Percentiles rank a stretch among this genome's conserved stretches.
These are phyloP conservation scores for Alternaria novae-zelandiae DNA, from an alignment of 2,329 filamentous ascomycete genomes.

Conservation along the genomic window DNA sequence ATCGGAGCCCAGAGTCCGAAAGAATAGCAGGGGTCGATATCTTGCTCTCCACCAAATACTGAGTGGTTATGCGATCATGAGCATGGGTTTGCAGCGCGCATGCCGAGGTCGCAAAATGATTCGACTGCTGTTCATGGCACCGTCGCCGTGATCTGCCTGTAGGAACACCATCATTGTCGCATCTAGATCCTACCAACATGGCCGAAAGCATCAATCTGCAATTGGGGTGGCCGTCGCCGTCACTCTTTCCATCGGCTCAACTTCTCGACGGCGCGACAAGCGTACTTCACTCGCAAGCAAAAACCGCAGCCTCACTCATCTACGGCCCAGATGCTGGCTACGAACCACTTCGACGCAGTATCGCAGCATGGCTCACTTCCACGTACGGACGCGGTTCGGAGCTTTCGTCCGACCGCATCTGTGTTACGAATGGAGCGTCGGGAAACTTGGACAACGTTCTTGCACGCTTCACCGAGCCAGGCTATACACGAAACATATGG, in stretches of 20 bases:
- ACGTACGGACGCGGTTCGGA: conserved; percentile 60
- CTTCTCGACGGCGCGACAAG: conserved; percentile 64
- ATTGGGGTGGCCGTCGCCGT: conserved; percentile 68
- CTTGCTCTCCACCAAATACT: not conserved
- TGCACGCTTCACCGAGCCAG: not conserved
- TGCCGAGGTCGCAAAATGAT: not conserved
- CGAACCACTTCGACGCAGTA: conserved; percentile 67
- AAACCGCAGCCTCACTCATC: conserved; percentile 66
- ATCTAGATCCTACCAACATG: not conserved
- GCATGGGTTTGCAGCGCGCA: not conserved
- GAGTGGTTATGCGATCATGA: not conserved
- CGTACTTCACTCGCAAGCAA: conserved; percentile 63
- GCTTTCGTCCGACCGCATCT: conserved; percentile 65
- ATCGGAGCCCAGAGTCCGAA: not conserved
- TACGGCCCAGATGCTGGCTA: conserved; percentile 81
- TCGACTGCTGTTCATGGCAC: not conserved
- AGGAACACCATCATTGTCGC: not conserved
- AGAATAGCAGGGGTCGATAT: not conserved
- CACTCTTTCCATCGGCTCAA: conserved; percentile 67
- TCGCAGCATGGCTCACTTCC: conserved; percentile 70
- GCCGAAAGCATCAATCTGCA: conserved; percentile 64
- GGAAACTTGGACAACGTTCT: not conserved
- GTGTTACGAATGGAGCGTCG: conserved; percentile 79
- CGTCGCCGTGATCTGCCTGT: not conserved
- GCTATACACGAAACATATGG: conserved; percentile 72